Percentiles rank a stretch among this genome's conserved stretches.
Conservation (phyloP, 768 basidiomycete species). For the Psilocybe sp. region DNA sequence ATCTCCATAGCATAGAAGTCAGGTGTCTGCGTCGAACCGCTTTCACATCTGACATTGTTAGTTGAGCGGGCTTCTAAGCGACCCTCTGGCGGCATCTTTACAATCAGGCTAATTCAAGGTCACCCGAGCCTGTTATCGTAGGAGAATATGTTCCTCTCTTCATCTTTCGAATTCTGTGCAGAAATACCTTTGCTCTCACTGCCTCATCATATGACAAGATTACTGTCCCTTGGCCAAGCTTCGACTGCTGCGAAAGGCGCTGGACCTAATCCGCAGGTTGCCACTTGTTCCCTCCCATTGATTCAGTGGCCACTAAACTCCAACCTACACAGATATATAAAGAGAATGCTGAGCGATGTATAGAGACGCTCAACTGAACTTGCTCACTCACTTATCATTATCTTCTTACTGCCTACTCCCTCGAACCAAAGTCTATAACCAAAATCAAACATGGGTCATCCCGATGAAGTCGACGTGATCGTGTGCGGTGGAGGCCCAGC, state of each 20-base stretch:
- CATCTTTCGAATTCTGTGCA: too few species aligned
- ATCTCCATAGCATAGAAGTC: too few species aligned
- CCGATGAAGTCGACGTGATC: conserved; percentile 72
- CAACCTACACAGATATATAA: too few species aligned
- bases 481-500: conserved; percentile 70
- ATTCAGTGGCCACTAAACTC: background rate
- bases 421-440: background rate
- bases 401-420: conserved; percentile 1
- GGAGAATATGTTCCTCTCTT: too few species aligned
- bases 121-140: too few species aligned
- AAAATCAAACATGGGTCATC: conserved; percentile 43
- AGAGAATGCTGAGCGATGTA: too few species aligned
- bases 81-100: too few species aligned
- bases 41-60: too few species aligned
- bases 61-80: too few species aligned
- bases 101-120: too few species aligned
- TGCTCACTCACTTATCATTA: conserved; percentile 6
- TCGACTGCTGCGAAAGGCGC: conserved; percentile 5
- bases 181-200: conserved; percentile 15
- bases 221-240: conserved; percentile 7
- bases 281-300: conserved; percentile 15
- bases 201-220: conserved; percentile 20
- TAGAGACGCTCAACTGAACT: conserved; percentile 2
- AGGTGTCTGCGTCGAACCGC: too few species aligned
- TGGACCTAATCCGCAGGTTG: conserved; percentile 7